Conservation (phyloP, 75 land plant species). For the Picea glauca region DNA sequence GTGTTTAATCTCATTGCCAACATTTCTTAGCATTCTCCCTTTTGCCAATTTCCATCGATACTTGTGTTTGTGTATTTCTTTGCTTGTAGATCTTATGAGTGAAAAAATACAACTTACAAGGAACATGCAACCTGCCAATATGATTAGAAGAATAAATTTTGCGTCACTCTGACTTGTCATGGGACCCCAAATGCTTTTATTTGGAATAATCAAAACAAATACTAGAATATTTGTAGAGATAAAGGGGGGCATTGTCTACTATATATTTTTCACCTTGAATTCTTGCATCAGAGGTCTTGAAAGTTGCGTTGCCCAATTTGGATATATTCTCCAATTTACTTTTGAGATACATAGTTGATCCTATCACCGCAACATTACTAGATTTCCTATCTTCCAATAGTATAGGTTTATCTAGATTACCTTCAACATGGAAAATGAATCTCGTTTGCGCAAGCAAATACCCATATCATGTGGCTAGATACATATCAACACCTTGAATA, state of each 20-base stretch:
- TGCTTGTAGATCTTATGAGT: conserved; percentile 23
- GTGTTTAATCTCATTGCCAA: too few species aligned
- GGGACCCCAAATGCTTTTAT: conserved; percentile 15
- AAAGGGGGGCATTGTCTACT: conserved; percentile 22
- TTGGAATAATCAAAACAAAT: conserved; percentile 34
- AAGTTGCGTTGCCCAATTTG: conserved; percentile 14
- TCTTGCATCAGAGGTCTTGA: conserved; percentile 13
- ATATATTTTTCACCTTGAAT: conserved; percentile 16
- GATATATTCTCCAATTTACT: conserved; percentile 4
- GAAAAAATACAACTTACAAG: conserved; percentile 18
- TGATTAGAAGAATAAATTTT: conserved; percentile 21
- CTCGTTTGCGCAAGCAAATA: conserved; percentile 23
- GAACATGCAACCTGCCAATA: conserved; percentile 12
- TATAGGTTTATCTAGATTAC: background rate
- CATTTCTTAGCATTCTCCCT: too few species aligned
- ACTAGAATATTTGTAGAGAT: conserved; percentile 20
- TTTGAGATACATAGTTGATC: conserved; percentile 15
- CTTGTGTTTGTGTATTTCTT: conserved; percentile 35
- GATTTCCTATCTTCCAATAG: conserved; percentile 12
- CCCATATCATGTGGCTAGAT: conserved; percentile 33
- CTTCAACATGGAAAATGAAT: background rate
- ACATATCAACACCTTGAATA: too few species aligned
- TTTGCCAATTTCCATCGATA: too few species aligned
- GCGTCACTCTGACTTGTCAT: conserved; percentile 16
- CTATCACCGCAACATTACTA: conserved; percentile 16